Evolutionary conservation across 2,329 filamentous ascomycete genomes (phyloP), one percentile per base, ranked within the genome.

Genomic region (Calonectria hongkongensis): DNA sequence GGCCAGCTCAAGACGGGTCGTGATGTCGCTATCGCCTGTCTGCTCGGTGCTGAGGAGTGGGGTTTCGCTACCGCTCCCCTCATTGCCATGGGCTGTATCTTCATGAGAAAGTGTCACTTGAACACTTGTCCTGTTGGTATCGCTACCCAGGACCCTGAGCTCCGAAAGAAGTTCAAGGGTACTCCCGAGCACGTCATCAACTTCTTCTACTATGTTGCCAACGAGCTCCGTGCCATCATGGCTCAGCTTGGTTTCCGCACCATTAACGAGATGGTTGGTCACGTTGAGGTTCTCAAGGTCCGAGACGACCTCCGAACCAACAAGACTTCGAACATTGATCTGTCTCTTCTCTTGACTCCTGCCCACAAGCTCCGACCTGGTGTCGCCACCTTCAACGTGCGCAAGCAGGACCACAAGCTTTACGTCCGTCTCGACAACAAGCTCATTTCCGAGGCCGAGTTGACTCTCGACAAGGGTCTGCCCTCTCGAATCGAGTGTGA

Each of bases 161-260:
- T 98, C 2, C 92, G 96, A 73, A 94, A 96, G 89, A 98, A 98
- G 87, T 98, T 98, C 85, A 89, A 92, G 78, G 96, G 96, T 74
- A 96, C 95, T 1, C 96, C 96, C 13, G 96, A 98, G 86, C 95
- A 98, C 79, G 96, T 98, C 71, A 98, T 98, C 85, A 98, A 98
- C 89, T 98, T 98, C 89, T 98, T 98, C 87, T 98, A 98, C 88
- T 98, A 98, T 81, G 90, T 98, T 66, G 94, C 96, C 78, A 98
- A 98, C 82, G 96, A 98, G 87, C 91, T 98, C 71, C 93, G 96
- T 82, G 95, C 96, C 43, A 98, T 98, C 85, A 98, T 98, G 96
- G 96, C 96, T 64, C 95, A 94, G 86, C 92, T 98, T 80, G 96
- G 96, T 78, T 95, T 98, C 91, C 93, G 96, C 76, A 98, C 94